phyloP scores from a whole-genome alignment of 2,329 filamentous ascomycete genomes.

The Fusarium drepaniforme region DNA sequence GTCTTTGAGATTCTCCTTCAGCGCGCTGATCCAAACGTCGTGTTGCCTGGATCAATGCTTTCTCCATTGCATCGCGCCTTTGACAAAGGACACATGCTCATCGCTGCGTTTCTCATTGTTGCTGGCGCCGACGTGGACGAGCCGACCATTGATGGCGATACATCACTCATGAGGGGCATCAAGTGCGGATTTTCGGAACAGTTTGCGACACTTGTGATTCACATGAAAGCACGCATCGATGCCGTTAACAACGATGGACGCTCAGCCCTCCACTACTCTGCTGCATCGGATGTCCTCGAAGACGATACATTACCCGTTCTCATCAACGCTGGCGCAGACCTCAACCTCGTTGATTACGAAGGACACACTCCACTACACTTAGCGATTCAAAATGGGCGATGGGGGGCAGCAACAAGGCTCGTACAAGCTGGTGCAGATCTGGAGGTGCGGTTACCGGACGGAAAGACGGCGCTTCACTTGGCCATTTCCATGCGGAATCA shows the following conservation, averaged over 20 bases:
- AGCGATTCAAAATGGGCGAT: constrained; percentile 40
- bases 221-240: constrained; percentile 40
- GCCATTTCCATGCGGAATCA: constrained; percentile 45
- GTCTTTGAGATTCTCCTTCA: constrained; percentile 42
- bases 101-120: constrained; percentile 44
- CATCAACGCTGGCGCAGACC: constrained; percentile 40
- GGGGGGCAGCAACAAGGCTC: constrained; percentile 39
- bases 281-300: constrained; percentile 43
- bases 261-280: constrained; percentile 44
- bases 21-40: constrained; percentile 43
- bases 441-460: constrained; percentile 41
- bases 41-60: constrained; percentile 42
- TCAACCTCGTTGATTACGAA: constrained; percentile 41
- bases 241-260: constrained; percentile 42
- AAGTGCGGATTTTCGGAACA: constrained; percentile 45
- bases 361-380: constrained; percentile 43
- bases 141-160: constrained; percentile 43
- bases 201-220: constrained; percentile 42
- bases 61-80: constrained; percentile 45
- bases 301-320: constrained; percentile 41
- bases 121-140: constrained; percentile 45
- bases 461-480: constrained; percentile 44
- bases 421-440: constrained; percentile 44
- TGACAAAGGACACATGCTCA: constrained; percentile 41
- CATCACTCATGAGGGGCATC: constrained; percentile 44